These are phyloP conservation scores for Colletotrichum tropicicola DNA, from an alignment of 2,329 filamentous ascomycete species.

Conservation along the genomic window DNA sequence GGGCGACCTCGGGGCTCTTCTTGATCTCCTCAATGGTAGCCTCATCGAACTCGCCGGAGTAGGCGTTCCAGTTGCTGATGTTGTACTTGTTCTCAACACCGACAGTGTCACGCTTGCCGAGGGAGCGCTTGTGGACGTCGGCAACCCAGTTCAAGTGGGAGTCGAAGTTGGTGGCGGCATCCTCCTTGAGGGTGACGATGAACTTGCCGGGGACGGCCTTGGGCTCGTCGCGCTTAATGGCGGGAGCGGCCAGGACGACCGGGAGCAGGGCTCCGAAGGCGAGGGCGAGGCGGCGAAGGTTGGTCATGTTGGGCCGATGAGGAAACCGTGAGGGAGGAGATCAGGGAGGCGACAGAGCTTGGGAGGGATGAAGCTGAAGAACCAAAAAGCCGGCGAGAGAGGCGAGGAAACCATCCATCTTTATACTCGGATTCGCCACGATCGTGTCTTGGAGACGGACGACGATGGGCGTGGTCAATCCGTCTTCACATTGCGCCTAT, in stretches of 20 bases:
- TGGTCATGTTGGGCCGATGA: slow-evolving; percentile 36
- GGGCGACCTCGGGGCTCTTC: slow-evolving; percentile 45
- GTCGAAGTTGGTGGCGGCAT: slow-evolving; percentile 39
- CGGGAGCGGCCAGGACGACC: slow-evolving; percentile 32
- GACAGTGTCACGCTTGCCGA: slow-evolving; percentile 39
- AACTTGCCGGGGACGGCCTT: slow-evolving; percentile 49
- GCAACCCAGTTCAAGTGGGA: slow-evolving; percentile 40
- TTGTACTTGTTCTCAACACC: slow-evolving; percentile 32
- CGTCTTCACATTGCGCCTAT: slow-evolving; percentile 8
- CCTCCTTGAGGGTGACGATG: slow-evolving; percentile 55
- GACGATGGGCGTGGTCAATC: neutral
- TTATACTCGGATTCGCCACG: slow-evolving; percentile 11
- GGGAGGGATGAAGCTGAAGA: slow-evolving; percentile 15
- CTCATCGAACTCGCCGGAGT: slow-evolving; percentile 52
- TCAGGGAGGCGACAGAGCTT: neutral
- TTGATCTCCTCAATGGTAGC: slow-evolving; percentile 50
- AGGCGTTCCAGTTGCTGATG: slow-evolving; percentile 48
- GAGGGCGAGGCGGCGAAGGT: slow-evolving; percentile 40
- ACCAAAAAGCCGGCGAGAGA: neutral
- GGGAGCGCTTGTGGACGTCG: slow-evolving; percentile 41
- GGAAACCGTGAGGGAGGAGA: neutral
- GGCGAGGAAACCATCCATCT: neutral
- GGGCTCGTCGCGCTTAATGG: slow-evolving; percentile 41
- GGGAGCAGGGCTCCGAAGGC: slow-evolving; percentile 43
- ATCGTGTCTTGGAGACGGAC: neutral